A percentile compares a stretch with the other conserved stretches of the same genome.
These are phyloP conservation scores for Mortierella sp. DNA, from an alignment of 371 early-diverging fungal genomes.

Conservation along the genomic window DNA sequence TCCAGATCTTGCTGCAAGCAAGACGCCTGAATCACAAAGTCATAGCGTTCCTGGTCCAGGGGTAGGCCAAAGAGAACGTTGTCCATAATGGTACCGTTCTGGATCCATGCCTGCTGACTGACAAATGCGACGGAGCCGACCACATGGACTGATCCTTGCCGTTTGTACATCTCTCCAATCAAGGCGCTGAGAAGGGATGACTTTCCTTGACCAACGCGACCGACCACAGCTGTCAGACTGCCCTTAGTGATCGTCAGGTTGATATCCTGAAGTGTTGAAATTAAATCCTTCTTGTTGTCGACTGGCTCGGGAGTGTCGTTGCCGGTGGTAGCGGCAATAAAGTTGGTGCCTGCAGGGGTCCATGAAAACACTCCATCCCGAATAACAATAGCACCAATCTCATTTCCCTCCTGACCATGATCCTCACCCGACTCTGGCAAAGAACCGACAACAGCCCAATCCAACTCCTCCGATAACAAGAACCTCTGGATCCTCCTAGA, in stretches of 20 bases:
- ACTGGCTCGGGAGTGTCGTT: neutral
- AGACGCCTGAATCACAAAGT: slow-evolving; percentile 58
- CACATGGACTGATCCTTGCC: slow-evolving; percentile 34
- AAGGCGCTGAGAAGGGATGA: slow-evolving; percentile 36
- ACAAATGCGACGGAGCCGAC: slow-evolving; percentile 63
- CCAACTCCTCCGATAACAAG: slow-evolving; percentile 23
- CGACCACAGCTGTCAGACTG: slow-evolving; percentile 39
- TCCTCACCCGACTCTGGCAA: neutral
- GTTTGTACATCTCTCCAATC: slow-evolving; percentile 56
- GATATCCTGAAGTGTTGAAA: neutral
- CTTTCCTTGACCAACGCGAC: slow-evolving; percentile 54
- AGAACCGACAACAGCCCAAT: neutral
- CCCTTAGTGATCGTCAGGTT: neutral
- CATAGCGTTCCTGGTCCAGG: slow-evolving; percentile 61
- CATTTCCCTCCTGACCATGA: too few relatives aligned
- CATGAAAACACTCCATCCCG: neutral
- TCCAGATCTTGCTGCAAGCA: slow-evolving; percentile 73
- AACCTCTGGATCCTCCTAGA: slow-evolving; percentile 19
- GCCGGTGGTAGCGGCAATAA: neutral
- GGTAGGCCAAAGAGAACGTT: slow-evolving; percentile 73
- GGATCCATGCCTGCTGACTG: slow-evolving; percentile 72
- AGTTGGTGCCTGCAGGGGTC: neutral
- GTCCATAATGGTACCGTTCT: slow-evolving; percentile 70
- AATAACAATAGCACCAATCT: neutral
- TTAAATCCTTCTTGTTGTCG: neutral